phyloP scores from a whole-genome alignment of 768 basidiomycete species.

The Cantharellus anzutake region DNA sequence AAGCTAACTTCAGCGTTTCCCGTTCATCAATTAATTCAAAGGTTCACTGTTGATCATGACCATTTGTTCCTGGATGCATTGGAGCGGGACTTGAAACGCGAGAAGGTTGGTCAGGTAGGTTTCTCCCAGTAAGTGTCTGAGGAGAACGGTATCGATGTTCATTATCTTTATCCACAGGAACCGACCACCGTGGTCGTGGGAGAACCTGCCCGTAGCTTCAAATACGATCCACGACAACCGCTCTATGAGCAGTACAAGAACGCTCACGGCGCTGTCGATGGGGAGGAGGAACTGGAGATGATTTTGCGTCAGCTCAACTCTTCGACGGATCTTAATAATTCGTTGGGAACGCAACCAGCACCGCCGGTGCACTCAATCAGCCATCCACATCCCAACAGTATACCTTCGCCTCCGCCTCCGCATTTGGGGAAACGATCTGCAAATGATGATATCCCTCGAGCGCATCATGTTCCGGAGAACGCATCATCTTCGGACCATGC shows the following conservation, averaged over 20 bases:
- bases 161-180: conserved; percentile 22
- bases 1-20: background rate
- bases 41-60: conserved; percentile 96
- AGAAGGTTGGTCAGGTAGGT: conserved; percentile 49
- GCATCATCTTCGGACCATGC: too few species aligned
- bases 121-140: background rate
- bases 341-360: background rate
- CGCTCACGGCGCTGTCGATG: background rate
- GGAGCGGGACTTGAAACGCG: conserved; percentile 88
- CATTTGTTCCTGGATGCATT: conserved; percentile 92
- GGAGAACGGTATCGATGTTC: background rate
- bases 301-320: background rate
- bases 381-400: background rate
- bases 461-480: background rate
- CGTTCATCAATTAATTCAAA: conserved; percentile 15
- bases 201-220: conserved; percentile 78
- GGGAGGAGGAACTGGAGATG: background rate
- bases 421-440: background rate
- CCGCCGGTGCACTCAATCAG: background rate
- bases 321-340: background rate
- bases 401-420: background rate
- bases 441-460: background rate
- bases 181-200: conserved; percentile 58
- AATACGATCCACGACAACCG: conserved; percentile 67
- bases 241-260: conserved; percentile 66